These are phyloP conservation scores for Globisporangium middletonii DNA, from an alignment of 352 stramenopile genomes.

Conservation along the genomic window DNA sequence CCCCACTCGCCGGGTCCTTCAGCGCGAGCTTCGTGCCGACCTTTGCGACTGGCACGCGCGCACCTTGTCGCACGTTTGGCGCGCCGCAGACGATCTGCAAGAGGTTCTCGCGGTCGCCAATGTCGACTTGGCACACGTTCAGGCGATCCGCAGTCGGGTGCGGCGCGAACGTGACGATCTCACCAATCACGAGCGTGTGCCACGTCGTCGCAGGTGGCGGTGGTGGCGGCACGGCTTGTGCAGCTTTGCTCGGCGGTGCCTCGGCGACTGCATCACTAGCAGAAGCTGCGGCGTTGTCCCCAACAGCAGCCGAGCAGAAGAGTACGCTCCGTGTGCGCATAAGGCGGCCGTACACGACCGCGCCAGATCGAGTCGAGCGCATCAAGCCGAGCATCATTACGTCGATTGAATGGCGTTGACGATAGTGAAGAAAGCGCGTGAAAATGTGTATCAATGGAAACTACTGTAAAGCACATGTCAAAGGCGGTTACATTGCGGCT, in stretches of 20 bases:
- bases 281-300: background rate
- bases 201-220: conserved; percentile 42
- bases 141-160: conserved; percentile 63
- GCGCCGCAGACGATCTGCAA: conserved; percentile 78
- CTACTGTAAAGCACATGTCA: too few relatives aligned
- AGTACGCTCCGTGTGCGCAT: background rate
- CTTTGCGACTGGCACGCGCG: conserved; percentile 58
- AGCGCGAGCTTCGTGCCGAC: conserved; percentile 57
- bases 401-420: too few relatives aligned
- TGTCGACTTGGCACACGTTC: conserved; percentile 60
- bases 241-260: conserved; percentile 7
- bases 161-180: conserved; percentile 53
- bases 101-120: conserved; percentile 47
- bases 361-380: too few relatives aligned
- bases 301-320: background rate
- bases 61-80: conserved; percentile 51
- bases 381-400: too few relatives aligned
- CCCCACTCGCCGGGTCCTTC: conserved; percentile 37
- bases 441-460: too few relatives aligned
- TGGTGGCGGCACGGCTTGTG: conserved; percentile 13
- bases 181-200: conserved; percentile 58
- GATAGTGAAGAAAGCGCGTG: too few relatives aligned
- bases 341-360: background rate
- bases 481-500: too few relatives aligned
- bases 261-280: background rate